Evolutionary conservation across 192 early-diverging fungal genomes (phyloP).

Genomic region (Entomortierella beljakovae): DNA sequence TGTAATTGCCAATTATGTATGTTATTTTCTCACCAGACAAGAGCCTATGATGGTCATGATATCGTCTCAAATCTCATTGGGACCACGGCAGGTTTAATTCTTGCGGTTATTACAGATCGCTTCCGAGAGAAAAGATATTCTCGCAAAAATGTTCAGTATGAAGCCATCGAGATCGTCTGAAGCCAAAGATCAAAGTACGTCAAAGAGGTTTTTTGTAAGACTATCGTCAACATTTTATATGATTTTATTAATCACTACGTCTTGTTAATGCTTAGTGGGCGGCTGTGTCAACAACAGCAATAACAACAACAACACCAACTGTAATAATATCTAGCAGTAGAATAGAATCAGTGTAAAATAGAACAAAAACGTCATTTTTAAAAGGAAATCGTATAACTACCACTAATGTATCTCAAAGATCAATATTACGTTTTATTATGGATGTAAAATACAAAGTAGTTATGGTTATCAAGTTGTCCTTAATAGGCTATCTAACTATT

Average conservation of each 20-base stretch:
- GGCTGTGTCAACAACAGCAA: no score
- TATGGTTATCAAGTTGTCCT: neutral
- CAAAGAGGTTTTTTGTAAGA: no score
- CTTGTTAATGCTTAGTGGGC: no score
- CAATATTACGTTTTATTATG: constrained; percentile 2
- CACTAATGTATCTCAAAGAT: no score
- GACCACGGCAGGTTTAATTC: constrained; percentile 5
- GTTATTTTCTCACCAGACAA: constrained; percentile 9
- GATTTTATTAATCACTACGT: no score
- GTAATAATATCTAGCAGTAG: no score
- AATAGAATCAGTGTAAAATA: no score
- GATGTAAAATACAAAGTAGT: neutral
- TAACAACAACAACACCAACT: no score
- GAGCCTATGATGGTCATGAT: constrained; percentile 44
- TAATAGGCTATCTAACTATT: no score
- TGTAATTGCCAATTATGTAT: neutral
- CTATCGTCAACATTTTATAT: no score
- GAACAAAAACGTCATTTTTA: no score
- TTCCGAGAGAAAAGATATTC: constrained; percentile 24
- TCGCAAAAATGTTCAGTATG: constrained; percentile 15
- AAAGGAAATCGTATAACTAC: no score
- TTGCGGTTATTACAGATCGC: constrained; percentile 23
- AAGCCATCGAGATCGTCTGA: constrained; percentile 42
- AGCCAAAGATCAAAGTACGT: neutral
- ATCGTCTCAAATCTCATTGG: constrained; percentile 37